Base-by-base conservation (phyloP, 1,139 yeast genomes). In the Saccharomyces hybrid region DNA sequence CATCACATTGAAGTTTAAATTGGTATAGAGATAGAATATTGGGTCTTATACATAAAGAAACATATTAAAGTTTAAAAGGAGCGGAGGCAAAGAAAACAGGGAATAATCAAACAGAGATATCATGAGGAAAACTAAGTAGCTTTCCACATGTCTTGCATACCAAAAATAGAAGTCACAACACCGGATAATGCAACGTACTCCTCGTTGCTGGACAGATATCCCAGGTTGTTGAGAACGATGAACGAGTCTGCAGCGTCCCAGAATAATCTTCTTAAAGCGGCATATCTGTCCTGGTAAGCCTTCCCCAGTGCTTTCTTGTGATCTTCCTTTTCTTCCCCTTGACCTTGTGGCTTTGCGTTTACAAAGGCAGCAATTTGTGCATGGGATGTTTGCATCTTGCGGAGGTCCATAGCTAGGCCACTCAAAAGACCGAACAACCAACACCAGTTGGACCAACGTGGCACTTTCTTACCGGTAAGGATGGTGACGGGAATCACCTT, bases 111-210 rank as follows among this genome's bases (percentile, higher is more conserved):
- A 8, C 8, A 11, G 19, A 38, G 19, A 32, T 5, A 32, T 6
- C 5, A 9, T 3, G 4, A 34, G 8, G 3, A 19, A 38, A 38
- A 3, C 86, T 75, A 51, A 4, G 67, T 59, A 16, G 59, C 62
- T 34, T 64, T 62, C 77, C 76, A 91, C 60, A 86, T 73, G 63
- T 51, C 53, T 38, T 51, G 50, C 23, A 51, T 31, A 7, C 53
- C 53, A 6, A 51, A 13, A 5, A 51, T 13, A 4, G 53, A 51
- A 16, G 53, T 51, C 3, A 48, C 48, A 23, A 86, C 78, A 70
- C 98, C 98, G 49, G 95, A 91, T 60, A 85, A 74, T 51, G 96
- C 97, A 54, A 89, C 80, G 51, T 85, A 78, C 52, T 96, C 95
- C 64, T 91, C 97, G 68, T 85, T 83, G 63, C 80, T 76, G 65